Base-by-base conservation (phyloP, 345 rosid genomes). In the Bruguiera parviflora region DNA sequence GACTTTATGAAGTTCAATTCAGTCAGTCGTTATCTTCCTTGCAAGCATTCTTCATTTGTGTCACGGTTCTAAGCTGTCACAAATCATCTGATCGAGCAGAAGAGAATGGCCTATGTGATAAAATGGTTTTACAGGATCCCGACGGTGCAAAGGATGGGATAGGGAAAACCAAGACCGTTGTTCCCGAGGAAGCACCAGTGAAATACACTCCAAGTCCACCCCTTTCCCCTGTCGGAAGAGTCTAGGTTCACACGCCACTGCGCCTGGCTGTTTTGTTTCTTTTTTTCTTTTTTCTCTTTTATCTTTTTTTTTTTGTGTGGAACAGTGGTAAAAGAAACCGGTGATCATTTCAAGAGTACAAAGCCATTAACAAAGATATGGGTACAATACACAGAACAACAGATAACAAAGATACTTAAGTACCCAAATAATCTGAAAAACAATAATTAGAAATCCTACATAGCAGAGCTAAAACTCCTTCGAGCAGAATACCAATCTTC, bases 221-320 rank as follows among this genome's bases (percentile, higher is more conserved):
- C 6, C 80, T 75, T 75, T 93, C 98, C 63, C 96, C 98, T 0
- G 87, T 88, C 4, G 97, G 93, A 63, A 86, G 98, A 61, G 94
- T 84, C 33, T 93, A 82, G 78, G 43, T 46, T 58, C 64, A 1
- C 35, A 55, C 28, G 16, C 49, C 18, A 43, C 49, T 3, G 64
- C 20, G 64, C 47, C 47, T 56, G 53, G 32, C 20, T 64, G 49
- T 15, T 43, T 13, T 15, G 5, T 43, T 43, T 13, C 19, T 3
- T 43, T 15, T 3, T 3, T 43, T 10, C 11, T 1, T 39, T 3
- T 43, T 13, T 43, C 2, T 43, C 3, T 11, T 9, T 39, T 2
- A 3, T 13, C 3, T 43, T n/a, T n/a, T n/a, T n/a, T n/a, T n/a
- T n/a, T n/a, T n/a, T n/a, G n/a, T n/a, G n/a, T 3, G 15, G 4